Conservation (phyloP, 2,329 filamentous ascomycete species). For the Cladosporium velox region DNA sequence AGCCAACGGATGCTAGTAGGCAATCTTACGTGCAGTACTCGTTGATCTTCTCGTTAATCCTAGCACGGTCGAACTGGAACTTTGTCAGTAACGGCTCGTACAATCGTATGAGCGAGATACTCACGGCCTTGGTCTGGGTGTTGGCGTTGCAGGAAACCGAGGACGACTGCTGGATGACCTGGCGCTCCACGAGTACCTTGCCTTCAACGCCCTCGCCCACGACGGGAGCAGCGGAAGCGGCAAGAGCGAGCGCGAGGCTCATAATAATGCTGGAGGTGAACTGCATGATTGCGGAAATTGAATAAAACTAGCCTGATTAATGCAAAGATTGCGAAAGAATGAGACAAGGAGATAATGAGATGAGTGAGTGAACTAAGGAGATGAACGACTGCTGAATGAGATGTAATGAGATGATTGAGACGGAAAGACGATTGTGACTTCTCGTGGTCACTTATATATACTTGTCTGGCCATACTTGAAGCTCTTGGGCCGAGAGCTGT, state of each 20-base stretch:
- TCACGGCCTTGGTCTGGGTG: constrained; percentile 2
- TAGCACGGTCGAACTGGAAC: not conserved
- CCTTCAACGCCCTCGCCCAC: not conserved
- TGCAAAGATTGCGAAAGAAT: not conserved
- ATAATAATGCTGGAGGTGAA: not conserved
- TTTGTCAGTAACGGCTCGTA: not conserved
- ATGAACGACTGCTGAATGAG: constrained; percentile 6
- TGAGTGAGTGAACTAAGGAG: not conserved
- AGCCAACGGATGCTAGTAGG: too few relatives aligned
- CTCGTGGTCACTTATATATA: not conserved
- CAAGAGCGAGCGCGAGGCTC: not conserved
- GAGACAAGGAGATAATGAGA: not conserved
- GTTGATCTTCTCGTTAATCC: not conserved
- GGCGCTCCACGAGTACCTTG: not conserved
- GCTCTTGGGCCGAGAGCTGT: not conserved
- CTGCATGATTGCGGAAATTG: not conserved
- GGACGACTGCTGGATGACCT: not conserved
- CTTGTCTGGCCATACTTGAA: not conserved
- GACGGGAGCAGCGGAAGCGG: constrained; percentile 1
- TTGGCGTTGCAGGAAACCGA: constrained; percentile 6
- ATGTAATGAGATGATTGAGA: constrained; percentile 6
- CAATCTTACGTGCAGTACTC: not conserved
- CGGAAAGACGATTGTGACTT: not conserved
- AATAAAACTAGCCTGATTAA: not conserved
- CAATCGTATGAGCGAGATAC: not conserved